A percentile compares a stretch with the other conserved stretches of the same genome.
These are phyloP conservation scores for Hamigera avellanea DNA, from an alignment of 495 filamentous ascomycete genomes.

Conservation along the genomic window DNA sequence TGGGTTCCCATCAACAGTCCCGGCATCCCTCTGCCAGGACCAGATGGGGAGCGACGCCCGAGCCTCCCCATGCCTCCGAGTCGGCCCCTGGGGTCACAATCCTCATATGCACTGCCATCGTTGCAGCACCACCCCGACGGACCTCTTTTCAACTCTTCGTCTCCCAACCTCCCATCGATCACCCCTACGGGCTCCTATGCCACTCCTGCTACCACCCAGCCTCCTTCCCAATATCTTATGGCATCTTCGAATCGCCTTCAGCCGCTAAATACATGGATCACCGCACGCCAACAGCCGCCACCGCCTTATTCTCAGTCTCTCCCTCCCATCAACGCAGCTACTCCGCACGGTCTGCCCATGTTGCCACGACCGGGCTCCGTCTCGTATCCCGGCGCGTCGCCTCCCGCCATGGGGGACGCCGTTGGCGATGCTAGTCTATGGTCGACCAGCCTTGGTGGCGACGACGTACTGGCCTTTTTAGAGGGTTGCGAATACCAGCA, in stretches of 20 bases:
- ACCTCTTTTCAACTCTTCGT: slow-evolving; percentile 23
- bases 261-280: slow-evolving; percentile 31
- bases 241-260: slow-evolving; percentile 29
- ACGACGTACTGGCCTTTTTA: slow-evolving; percentile 36
- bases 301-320: slow-evolving; percentile 31
- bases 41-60: slow-evolving; percentile 31
- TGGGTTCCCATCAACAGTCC: slow-evolving; percentile 36
- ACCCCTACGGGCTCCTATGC: slow-evolving; percentile 6
- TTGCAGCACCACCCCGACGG: slow-evolving; percentile 32
- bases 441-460: slow-evolving; percentile 31
- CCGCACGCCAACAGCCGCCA: slow-evolving; percentile 21
- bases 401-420: neutral
- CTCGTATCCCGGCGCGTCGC: neutral
- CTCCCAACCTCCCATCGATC: slow-evolving; percentile 26
- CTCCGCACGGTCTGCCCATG: slow-evolving; percentile 19
- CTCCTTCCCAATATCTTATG: slow-evolving; percentile 21
- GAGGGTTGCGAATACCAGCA: slow-evolving; percentile 34
- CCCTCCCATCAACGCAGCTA: slow-evolving; percentile 27
- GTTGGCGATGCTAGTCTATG: slow-evolving; percentile 14
- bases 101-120: slow-evolving; percentile 30
- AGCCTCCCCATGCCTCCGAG: slow-evolving; percentile 31
- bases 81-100: no score
- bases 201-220: slow-evolving; percentile 17
- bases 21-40: slow-evolving; percentile 21
- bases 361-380: slow-evolving; percentile 21